phyloP scores from a whole-genome alignment of 768 basidiomycete species.

The Lactifluus pinguis region DNA sequence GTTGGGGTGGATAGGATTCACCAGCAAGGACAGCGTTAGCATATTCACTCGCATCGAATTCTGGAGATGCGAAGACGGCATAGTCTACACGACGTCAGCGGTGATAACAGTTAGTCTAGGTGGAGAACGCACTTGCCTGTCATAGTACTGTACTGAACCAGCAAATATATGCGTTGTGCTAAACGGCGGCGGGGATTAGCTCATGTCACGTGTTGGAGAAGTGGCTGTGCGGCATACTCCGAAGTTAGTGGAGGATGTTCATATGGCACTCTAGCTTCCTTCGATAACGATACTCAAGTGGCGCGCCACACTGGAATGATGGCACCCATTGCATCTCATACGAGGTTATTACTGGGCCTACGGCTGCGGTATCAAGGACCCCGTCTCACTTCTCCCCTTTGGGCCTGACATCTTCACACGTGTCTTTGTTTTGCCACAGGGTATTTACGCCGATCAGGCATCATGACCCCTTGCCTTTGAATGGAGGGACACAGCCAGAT shows the following conservation, averaged over 20 bases:
- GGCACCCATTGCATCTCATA: background rate
- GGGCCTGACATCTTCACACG: background rate
- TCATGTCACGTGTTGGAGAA: too few species aligned
- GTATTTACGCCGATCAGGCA: too few species aligned
- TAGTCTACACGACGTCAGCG: slow-evolving; percentile 44
- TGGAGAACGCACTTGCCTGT: slow-evolving; percentile 17
- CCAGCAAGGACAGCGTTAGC: slow-evolving; percentile 86
- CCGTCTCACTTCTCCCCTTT: background rate
- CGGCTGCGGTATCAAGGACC: background rate
- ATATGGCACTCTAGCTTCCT: too few species aligned
- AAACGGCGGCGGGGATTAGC: too few species aligned
- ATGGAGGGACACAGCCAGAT: too few species aligned
- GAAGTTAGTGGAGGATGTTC: too few species aligned
- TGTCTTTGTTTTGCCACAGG: background rate
- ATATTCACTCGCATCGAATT: slow-evolving; percentile 85
- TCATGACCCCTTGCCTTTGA: too few species aligned
- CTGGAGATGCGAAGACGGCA: slow-evolving; percentile 56
- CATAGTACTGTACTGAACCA: background rate
- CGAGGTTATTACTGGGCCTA: background rate
- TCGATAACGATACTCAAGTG: too few species aligned
- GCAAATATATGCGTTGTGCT: too few species aligned
- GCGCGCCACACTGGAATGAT: background rate
- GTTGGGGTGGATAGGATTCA: slow-evolving; percentile 54
- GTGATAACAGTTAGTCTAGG: background rate
- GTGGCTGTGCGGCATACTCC: too few species aligned